Base-by-base conservation (phyloP, 129 eudicot species). In the Heracleum sosnowskyi region DNA sequence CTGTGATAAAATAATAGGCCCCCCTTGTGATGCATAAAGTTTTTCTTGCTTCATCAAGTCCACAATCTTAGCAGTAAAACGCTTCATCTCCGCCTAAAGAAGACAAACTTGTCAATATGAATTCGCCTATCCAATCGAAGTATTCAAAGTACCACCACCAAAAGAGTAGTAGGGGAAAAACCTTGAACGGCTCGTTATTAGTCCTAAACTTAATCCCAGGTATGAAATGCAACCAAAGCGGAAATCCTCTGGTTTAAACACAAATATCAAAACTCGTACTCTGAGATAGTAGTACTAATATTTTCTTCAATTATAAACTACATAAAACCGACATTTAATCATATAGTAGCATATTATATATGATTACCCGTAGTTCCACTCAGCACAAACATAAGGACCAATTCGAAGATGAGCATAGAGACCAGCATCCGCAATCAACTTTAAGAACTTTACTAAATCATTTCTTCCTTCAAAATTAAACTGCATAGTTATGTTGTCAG, bases 331-430 rank as follows among this genome's bases (percentile, higher is more conserved):
- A 60, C 1, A 60, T 10, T 60, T 5, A 24, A 8, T 53, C 12
- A 57, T 24, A 20, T 57, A 57, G 15, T 26, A 10, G 68, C 33
- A 26, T 60, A 9, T 60, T n/a, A 60, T 26, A n/a, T 51, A 37
- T 24, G 26, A 45, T 84, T 81, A 96, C 99, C 97, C 99, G 42
- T 92, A 96, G 79, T 92, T 96, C 99, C 99, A 96, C 76, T 96
- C 99, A 12, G 99, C 99, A 76, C 99, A 96, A 13, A 85, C 97
- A 62, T 96, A 96, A 46, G 99, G 99, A 33, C 99, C 99, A 13
- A 96, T 96, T 39, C 99, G 89, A 2, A 96, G 88, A 84, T 92
- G 97, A 86, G 82, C 97, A 78, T 83, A 96, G 51, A 96, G 78
- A 74, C 97, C 99, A 77, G 99, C 97, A 69, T 92, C 95, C 16